phyloP scores from a whole-genome alignment of 352 stramenopile genomes.

The Elongisporangium anandrum region DNA sequence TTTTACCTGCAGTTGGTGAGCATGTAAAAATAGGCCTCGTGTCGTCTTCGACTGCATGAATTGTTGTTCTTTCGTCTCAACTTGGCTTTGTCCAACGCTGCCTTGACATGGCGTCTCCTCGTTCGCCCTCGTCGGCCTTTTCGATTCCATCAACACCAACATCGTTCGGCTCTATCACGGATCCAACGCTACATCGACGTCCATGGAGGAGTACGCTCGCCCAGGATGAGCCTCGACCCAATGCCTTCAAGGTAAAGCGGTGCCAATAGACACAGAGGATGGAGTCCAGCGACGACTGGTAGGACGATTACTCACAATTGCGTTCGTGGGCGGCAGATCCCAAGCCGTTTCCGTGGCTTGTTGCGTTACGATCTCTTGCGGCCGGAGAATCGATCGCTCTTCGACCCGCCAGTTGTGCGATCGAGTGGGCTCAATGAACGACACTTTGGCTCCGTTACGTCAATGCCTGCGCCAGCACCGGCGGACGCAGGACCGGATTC shows the following conservation, averaged over 20 bases:
- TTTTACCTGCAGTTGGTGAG: background rate
- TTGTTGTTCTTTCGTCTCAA: too few relatives aligned
- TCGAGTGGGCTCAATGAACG: background rate
- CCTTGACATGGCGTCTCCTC: background rate
- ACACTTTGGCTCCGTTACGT: background rate
- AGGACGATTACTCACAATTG: background rate
- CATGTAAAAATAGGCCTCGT: background rate
- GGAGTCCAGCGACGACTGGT: background rate
- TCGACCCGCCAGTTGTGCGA: background rate
- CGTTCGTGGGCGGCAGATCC: constrained; percentile 21
- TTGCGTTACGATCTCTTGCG: constrained; percentile 28
- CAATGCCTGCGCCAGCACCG: constrained; percentile 6
- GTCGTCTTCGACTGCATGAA: background rate
- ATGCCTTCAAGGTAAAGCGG: constrained; percentile 25
- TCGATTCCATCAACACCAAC: background rate
- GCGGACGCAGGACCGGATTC: background rate
- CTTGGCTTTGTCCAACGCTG: too few relatives aligned
- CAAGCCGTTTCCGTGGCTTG: constrained; percentile 28
- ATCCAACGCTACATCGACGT: constrained; percentile 48
- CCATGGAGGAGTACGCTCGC: constrained; percentile 45
- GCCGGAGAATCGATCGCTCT: background rate
- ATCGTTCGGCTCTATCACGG: constrained; percentile 50
- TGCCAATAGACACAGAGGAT: background rate
- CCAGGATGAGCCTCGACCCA: constrained; percentile 11
- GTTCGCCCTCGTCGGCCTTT: background rate